These are phyloP conservation scores for Linaria vulgaris DNA, from an alignment of 257 asterid genomes.

Conservation along the genomic window DNA sequence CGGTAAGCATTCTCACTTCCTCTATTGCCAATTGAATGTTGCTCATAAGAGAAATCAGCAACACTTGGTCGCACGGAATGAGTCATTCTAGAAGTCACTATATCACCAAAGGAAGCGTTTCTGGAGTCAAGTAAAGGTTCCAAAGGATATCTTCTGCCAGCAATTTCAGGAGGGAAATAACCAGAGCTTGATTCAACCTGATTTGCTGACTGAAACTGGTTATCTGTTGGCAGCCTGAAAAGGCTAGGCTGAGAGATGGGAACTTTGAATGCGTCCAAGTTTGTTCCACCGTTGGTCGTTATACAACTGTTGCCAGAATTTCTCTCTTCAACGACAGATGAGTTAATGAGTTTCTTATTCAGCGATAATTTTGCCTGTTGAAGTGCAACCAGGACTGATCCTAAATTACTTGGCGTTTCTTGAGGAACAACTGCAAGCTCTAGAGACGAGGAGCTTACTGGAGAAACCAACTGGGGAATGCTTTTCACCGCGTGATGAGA, in stretches of 20 bases:
- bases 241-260: conserved; percentile 55
- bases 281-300: conserved; percentile 31
- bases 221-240: conserved; percentile 71
- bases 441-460: conserved; percentile 27
- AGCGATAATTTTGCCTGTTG: conserved; percentile 64
- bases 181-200: conserved; percentile 25
- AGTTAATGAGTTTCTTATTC: conserved; percentile 40
- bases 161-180: conserved; percentile 31
- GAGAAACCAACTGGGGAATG: conserved; percentile 23
- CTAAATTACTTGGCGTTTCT: conserved; percentile 38
- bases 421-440: conserved; percentile 53
- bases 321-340: conserved; percentile 22
- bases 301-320: conserved; percentile 23
- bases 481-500: conserved; percentile 19
- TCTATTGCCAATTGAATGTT: no score
- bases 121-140: conserved; percentile 36
- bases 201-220: conserved; percentile 37
- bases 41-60: no score
- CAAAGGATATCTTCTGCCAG: conserved; percentile 23
- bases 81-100: background rate
- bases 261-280: conserved; percentile 33
- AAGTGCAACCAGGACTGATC: conserved; percentile 66
- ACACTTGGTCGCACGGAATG: background rate
- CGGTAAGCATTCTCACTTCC: no score
- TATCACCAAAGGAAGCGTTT: conserved; percentile 26